Percentiles rank a stretch among this genome's conserved stretches.
These are phyloP conservation scores for Mollisia scopiformis DNA, from an alignment of 2,329 filamentous ascomycete species.

Conservation along the genomic window DNA sequence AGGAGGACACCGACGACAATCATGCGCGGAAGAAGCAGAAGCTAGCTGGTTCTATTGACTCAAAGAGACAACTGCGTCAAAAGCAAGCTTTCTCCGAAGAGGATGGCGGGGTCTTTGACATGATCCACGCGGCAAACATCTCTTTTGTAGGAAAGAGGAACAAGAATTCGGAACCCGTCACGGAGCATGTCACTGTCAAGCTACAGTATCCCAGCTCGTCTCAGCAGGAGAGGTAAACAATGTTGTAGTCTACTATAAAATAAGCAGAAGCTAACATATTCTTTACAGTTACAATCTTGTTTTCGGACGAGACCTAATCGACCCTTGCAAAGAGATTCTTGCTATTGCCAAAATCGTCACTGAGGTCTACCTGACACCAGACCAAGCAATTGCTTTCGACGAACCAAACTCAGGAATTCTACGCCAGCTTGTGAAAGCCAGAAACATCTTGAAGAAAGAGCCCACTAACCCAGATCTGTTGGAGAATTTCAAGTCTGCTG, in stretches of 20 bases:
- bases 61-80: slow-evolving; percentile 30
- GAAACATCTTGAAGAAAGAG: slow-evolving; percentile 24
- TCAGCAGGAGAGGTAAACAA: slow-evolving; percentile 64
- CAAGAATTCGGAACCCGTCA: slow-evolving; percentile 50
- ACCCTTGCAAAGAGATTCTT: slow-evolving; percentile 75
- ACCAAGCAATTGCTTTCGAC: slow-evolving; percentile 68
- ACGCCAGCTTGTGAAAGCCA: slow-evolving; percentile 74
- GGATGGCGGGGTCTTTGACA: slow-evolving; percentile 27
- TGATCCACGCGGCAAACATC: slow-evolving; percentile 63
- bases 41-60: slow-evolving; percentile 22
- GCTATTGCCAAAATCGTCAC: slow-evolving; percentile 70
- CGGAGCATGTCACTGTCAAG: slow-evolving; percentile 59
- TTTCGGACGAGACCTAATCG: slow-evolving; percentile 76
- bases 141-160: slow-evolving; percentile 54
- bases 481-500: slow-evolving; percentile 70
- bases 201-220: slow-evolving; percentile 84
- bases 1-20: slow-evolving; percentile 8
- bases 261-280: slow-evolving; percentile 15
- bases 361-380: slow-evolving; percentile 76
- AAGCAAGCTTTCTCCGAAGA: slow-evolving; percentile 30
- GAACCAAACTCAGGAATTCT: slow-evolving; percentile 75
- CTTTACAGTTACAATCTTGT: slow-evolving; percentile 69
- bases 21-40: slow-evolving; percentile 27
- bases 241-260: not conserved
- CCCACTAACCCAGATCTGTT: slow-evolving; percentile 66